These are phyloP conservation scores for Candida sanyaensis DNA, from an alignment of 1,139 yeast genomes.

Conservation along the genomic window DNA sequence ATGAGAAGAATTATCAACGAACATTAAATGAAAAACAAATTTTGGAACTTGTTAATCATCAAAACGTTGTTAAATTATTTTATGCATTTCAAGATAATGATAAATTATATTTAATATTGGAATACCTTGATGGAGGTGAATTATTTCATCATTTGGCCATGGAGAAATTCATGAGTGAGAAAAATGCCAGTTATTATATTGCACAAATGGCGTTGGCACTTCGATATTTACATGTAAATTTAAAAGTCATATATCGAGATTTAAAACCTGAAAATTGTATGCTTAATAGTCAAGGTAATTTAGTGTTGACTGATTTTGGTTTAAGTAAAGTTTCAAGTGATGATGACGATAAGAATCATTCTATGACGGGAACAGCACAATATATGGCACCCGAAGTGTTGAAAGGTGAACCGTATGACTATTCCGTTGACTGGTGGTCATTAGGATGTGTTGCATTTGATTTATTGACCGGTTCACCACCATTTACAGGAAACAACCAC, in stretches of 20 bases:
- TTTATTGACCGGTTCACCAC: constrained; percentile 88
- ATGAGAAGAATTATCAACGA: constrained; percentile 35
- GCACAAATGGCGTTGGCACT: constrained; percentile 88
- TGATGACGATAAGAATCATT: constrained; percentile 50
- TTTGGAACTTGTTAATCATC: constrained; percentile 60
- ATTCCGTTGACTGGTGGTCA: constrained; percentile 96
- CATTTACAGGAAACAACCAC: constrained; percentile 88
- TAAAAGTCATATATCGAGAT: constrained; percentile 89
- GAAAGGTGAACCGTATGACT: constrained; percentile 82
- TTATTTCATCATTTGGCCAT: constrained; percentile 76
- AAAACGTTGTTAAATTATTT: constrained; percentile 82
- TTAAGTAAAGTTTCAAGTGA: constrained; percentile 67
- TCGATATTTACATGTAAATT: constrained; percentile 66
- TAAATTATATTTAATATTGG: constrained; percentile 77
- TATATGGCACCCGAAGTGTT: constrained; percentile 97
- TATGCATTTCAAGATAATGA: constrained; percentile 88
- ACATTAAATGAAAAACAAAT: constrained; percentile 47
- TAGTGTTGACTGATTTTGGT: constrained; percentile 91
- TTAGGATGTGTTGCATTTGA: constrained; percentile 89
- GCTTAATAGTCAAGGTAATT: constrained; percentile 74
- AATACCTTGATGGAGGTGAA: constrained; percentile 94
- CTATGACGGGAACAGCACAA: constrained; percentile 92
- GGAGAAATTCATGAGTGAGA: constrained; percentile 59
- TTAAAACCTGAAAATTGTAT: constrained; percentile 93
- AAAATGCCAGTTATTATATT: constrained; percentile 75